These are phyloP conservation scores for Piper betle DNA, from an alignment of 164 flowering plant genomes.

Conservation along the genomic window DNA sequence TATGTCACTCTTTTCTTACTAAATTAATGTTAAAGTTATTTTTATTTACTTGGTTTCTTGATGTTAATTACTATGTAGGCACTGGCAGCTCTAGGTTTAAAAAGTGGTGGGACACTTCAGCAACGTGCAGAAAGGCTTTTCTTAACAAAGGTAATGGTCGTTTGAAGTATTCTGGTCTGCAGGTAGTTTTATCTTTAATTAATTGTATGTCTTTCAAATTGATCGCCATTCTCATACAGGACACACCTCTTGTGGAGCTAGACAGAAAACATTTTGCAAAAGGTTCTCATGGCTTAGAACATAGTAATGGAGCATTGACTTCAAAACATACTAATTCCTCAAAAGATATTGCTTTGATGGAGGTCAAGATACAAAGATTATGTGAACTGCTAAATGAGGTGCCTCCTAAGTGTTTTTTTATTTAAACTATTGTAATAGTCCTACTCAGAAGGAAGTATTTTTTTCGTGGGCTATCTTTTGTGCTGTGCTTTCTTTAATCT, in stretches of 20 bases:
- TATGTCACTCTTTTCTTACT: too few species aligned
- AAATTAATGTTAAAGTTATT: too few species aligned
- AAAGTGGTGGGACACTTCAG: slow-evolving; percentile 85
- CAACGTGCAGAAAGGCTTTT: slow-evolving; percentile 98
- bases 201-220: neutral
- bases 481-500: too few species aligned
- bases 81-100: slow-evolving; percentile 76
- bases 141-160: slow-evolving; percentile 63
- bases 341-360: slow-evolving; percentile 71
- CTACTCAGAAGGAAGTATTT: too few species aligned
- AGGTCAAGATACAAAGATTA: slow-evolving; percentile 58
- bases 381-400: slow-evolving; percentile 86
- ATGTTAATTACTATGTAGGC: slow-evolving; percentile 34
- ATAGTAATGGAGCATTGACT: slow-evolving; percentile 33
- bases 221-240: slow-evolving; percentile 26
- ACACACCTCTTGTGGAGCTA: slow-evolving; percentile 74
- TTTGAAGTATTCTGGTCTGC: neutral
- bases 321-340: slow-evolving; percentile 29
- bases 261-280: slow-evolving; percentile 92
- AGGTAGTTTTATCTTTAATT: neutral
- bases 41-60: neutral
- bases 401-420: neutral
- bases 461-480: too few species aligned
- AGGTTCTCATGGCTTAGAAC: slow-evolving; percentile 35
- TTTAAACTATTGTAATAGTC: too few species aligned